These are phyloP conservation scores for Malassezia caprae DNA, from an alignment of 1,284 basidiomycete genomes.

Conservation along the genomic window DNA sequence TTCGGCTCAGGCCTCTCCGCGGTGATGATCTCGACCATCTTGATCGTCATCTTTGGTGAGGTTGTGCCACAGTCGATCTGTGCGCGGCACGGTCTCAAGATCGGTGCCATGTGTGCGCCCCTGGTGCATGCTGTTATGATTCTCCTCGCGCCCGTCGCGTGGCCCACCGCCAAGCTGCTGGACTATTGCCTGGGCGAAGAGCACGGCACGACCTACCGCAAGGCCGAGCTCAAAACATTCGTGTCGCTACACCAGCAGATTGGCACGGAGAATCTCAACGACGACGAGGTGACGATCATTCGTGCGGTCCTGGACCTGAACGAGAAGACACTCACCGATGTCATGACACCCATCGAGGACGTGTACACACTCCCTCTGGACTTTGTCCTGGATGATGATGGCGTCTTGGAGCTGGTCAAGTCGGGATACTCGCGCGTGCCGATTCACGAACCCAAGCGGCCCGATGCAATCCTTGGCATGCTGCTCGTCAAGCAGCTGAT, in stretches of 20 bases:
- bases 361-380: constrained; percentile 67
- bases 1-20: constrained; percentile 42
- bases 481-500: constrained; percentile 67
- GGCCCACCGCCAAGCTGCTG: constrained; percentile 48
- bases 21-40: constrained; percentile 38
- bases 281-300: constrained; percentile 64
- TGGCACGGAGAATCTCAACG: constrained; percentile 69
- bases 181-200: constrained; percentile 52
- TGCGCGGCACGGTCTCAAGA: constrained; percentile 78
- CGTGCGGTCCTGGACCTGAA: constrained; percentile 47
- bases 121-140: constrained; percentile 52
- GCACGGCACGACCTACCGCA: constrained; percentile 49
- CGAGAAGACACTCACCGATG: constrained; percentile 61
- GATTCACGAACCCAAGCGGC: constrained; percentile 67
- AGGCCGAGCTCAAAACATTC: constrained; percentile 70
- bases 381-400: constrained; percentile 66
- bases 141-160: constrained; percentile 51
- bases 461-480: constrained; percentile 71
- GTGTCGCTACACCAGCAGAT: constrained; percentile 66
- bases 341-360: constrained; percentile 57
- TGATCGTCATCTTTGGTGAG: constrained; percentile 52
- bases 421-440: constrained; percentile 86
- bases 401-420: constrained; percentile 56
- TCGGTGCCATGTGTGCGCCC: constrained; percentile 80
- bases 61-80: constrained; percentile 55